Base-by-base conservation (phyloP, 768 basidiomycete species). In the Psilocybe tampanensis region DNA sequence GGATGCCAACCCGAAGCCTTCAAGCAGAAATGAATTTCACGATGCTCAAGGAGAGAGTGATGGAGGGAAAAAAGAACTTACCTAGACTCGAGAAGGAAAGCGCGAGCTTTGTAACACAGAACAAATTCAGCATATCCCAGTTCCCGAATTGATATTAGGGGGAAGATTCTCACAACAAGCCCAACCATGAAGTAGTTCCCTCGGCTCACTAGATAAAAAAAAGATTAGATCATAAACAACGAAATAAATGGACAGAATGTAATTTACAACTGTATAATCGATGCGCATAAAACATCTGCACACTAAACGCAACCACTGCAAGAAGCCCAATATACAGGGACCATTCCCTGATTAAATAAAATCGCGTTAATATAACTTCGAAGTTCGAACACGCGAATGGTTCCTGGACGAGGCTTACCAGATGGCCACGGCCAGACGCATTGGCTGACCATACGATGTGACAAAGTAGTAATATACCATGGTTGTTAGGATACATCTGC, bases 311-410 rank as follows among this genome's bases (percentile, higher is more conserved):
- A 9, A 44, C 52, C 18, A 54, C 21, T 21, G 44, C 43, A 26
- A 54, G 29, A 17, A 54, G 32, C 12, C 52, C 52, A 17, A 54
- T 26, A 22, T 54, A 54, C 29, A 54, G 26, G 22, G 43, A 26
- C 52, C 52, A 54, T 32, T 54, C 52, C 52, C 52, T 54, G 26
- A n/a, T n/a, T n/a, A n/a, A n/a, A n/a, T n/a, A n/a, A n/a, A n/a
- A n/a, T n/a, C n/a, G n/a, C n/a, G n/a, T n/a, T n/a, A n/a, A n/a
- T n/a, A n/a, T n/a, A n/a, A n/a, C n/a, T n/a, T n/a, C n/a, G n/a
- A n/a, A n/a, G n/a, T n/a, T n/a, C n/a, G n/a, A n/a, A n/a, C n/a
- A n/a, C n/a, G n/a, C n/a, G n/a, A n/a, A n/a, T n/a, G n/a, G n/a
- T n/a, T n/a, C n/a, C n/a, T n/a, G 7, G 6, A 45, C 17, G 29